Evolutionary conservation across 306 rosid genomes (phyloP).

Genomic region (Malus orientalis): DNA sequence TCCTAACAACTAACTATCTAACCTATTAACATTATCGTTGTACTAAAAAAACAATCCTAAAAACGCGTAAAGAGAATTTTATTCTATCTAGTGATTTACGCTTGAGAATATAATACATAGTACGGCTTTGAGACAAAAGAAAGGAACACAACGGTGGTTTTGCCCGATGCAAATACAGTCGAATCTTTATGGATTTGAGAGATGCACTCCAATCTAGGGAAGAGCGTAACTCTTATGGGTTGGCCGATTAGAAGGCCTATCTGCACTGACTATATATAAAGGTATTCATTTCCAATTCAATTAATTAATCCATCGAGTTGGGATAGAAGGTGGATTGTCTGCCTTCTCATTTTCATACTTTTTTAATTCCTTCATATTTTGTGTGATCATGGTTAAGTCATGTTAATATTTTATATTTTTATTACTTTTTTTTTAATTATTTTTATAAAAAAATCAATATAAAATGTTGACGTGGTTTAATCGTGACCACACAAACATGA

Average conservation of each 20-base stretch:
- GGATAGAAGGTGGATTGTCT: too few species aligned
- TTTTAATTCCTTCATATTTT: too few species aligned
- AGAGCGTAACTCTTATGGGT: not conserved
- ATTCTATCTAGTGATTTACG: not conserved
- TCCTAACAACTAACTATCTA: too few species aligned
- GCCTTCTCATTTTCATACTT: too few species aligned
- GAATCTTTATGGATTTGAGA: not conserved
- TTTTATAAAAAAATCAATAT: too few species aligned
- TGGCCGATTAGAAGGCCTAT: not conserved
- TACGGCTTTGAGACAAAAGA: not conserved
- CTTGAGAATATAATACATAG: not conserved
- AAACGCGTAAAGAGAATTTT: slow-evolving; percentile 10
- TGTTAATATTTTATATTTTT: too few species aligned
- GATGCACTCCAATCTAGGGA: not conserved
- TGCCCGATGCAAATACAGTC: not conserved
- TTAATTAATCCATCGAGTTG: too few species aligned
- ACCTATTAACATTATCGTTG: rapidly evolving
- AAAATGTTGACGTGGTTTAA: too few species aligned
- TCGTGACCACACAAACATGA: too few species aligned
- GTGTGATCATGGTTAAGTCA: too few species aligned
- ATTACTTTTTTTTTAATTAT: too few species aligned
- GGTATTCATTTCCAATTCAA: not conserved
- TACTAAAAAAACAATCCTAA: not conserved
- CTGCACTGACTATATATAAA: not conserved
- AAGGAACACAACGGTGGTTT: not conserved